These are phyloP conservation scores for Phanerochaete sordida DNA, from an alignment of 768 basidiomycete genomes.

Conservation along the genomic window DNA sequence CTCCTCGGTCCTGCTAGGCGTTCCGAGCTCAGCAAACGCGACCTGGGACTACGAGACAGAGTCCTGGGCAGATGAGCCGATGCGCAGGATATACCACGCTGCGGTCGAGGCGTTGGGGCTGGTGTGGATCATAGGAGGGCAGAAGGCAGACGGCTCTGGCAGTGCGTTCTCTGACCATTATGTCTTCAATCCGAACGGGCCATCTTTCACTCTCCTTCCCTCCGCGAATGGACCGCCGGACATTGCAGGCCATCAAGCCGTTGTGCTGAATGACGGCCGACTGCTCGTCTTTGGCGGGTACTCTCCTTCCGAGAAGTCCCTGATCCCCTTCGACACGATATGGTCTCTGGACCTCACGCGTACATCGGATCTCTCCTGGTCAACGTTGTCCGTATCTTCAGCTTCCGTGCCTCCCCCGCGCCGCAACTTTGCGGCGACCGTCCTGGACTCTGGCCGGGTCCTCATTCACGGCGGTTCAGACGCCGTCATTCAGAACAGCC, in stretches of 20 bases:
- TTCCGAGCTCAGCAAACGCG: conserved; percentile 35
- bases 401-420: conserved; percentile 50
- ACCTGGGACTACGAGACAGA: conserved; percentile 44
- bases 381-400: conserved; percentile 33
- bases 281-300: conserved; percentile 78
- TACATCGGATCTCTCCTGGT: conserved; percentile 45
- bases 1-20: conserved; percentile 58
- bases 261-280: conserved; percentile 65
- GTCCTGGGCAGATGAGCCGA: conserved; percentile 64
- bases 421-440: conserved; percentile 56
- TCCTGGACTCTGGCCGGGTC: conserved; percentile 49
- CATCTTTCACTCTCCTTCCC: conserved; percentile 55
- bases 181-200: conserved; percentile 47
- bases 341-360: conserved; percentile 63
- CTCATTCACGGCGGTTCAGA: conserved; percentile 81
- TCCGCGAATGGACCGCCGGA: conserved; percentile 57
- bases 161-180: conserved; percentile 62
- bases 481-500: conserved; percentile 43
- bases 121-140: conserved; percentile 75
- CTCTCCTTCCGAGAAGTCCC: conserved; percentile 37
- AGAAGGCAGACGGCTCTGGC: conserved; percentile 76
- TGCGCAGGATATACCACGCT: conserved; percentile 75
- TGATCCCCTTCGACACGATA: conserved; percentile 55
- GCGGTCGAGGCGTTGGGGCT: conserved; percentile 46
- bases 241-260: conserved; percentile 68